These are phyloP conservation scores for Parathielavia appendiculata DNA, from an alignment of 495 filamentous ascomycete genomes.

Conservation along the genomic window DNA sequence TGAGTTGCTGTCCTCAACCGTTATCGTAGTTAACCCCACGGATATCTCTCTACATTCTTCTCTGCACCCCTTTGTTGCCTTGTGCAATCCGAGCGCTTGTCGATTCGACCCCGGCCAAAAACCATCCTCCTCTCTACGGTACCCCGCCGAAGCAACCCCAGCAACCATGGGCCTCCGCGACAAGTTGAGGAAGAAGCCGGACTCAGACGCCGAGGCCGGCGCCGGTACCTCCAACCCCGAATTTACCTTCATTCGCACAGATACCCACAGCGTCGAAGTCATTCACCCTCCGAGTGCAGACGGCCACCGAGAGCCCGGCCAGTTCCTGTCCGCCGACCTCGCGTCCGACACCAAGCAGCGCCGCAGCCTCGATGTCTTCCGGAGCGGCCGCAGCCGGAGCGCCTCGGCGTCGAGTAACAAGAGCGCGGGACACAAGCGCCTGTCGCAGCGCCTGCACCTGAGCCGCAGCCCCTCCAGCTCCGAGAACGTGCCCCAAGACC, in stretches of 20 bases:
- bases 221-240: constrained; percentile 48
- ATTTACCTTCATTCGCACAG: constrained; percentile 79
- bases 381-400: constrained; percentile 45
- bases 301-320: constrained; percentile 25
- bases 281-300: constrained; percentile 60
- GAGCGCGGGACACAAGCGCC: constrained; percentile 38
- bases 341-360: constrained; percentile 22
- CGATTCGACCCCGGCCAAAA: not conserved
- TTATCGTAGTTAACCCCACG: not conserved
- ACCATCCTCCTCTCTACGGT: not conserved
- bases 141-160: not conserved
- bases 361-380: constrained; percentile 28
- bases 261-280: constrained; percentile 73
- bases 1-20: not conserved
- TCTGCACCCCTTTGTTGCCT: not conserved
- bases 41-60: not conserved
- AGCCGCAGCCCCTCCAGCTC: constrained; percentile 58
- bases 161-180: constrained; percentile 63
- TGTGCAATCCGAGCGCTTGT: not conserved
- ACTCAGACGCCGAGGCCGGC: constrained; percentile 40
- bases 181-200: constrained; percentile 67
- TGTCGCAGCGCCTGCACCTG: constrained; percentile 69
- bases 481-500: constrained; percentile 67
- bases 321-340: constrained; percentile 34
- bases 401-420: constrained; percentile 40